Evolutionary conservation across 2,329 filamentous ascomycete genomes (phyloP), one percentile per base, ranked within the genome.

Genomic region (Fusarium torreyae): DNA sequence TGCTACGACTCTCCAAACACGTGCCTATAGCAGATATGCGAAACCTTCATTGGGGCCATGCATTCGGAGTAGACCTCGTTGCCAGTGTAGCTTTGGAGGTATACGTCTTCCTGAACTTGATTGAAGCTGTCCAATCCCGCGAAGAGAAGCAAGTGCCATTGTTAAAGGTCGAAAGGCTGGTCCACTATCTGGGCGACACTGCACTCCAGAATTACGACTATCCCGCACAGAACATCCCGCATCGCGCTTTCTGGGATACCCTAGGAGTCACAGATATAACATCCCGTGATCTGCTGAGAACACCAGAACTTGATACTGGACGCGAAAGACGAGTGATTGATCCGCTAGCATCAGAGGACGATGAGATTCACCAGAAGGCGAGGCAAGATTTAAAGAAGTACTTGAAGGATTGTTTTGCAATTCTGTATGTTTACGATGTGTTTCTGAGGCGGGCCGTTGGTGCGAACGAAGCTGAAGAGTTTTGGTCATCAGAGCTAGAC

Each of bases 91-190:
- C 63, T 1, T 4, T 66, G 7, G 7, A 59, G 3, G 26, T 53
- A 24, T 59, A 66, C 5, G 18, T 65, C 2, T 13, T 48, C 11
- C 9, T 66, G 0, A 65, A 66, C 60, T n/a, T 66, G 17, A 65
- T 51, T 5, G 60, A 66, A 42, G 63, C 53, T 2, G 43, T 38
- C 2, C n/a, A 45, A 17, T 48, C 34, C 39, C 40, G 45, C 1
- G 11, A 14, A 15, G 15, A 24, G 1, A 24, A 57, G 7, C 38
- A 17, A 4, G 48, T 59, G 0, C 18, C 63, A 1, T 8, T 54
- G 3, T 11, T 65, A 7, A 28, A 26, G 3, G 13, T 65, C 20
- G 36, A 65, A 4, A 5, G 13, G 4, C 26, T 66, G 2, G 10
- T 59, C 3, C 7, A 5, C 0, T 28, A n/a, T 31, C 7, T 66